phyloP scores from a whole-genome alignment of 1,139 yeast species.

The Pneumocystis sp. region DNA sequence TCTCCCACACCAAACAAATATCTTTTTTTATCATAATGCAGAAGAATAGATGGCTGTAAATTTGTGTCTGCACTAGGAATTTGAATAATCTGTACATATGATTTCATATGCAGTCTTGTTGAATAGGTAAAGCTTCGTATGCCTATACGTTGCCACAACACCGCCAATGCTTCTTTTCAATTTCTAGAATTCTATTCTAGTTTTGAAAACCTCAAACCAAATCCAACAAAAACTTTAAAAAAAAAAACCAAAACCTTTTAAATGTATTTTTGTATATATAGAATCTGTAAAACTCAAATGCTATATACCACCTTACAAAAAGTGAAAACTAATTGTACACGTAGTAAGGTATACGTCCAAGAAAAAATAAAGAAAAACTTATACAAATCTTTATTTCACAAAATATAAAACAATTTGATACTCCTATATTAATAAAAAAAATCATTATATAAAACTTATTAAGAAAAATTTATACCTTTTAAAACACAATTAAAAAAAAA shows the following conservation, averaged over 20 bases:
- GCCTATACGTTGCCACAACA: not conserved
- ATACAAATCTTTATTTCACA: not conserved
- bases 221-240: not conserved
- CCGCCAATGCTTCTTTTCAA: not conserved
- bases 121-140: not conserved
- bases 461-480: not conserved
- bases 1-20: constrained; percentile 10
- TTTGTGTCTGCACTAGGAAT: constrained; percentile 5
- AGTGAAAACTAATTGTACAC: not conserved
- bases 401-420: not conserved
- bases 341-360: too few relatives aligned
- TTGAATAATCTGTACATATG: not conserved
- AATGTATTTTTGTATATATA: not conserved
- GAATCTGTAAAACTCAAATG: too few relatives aligned
- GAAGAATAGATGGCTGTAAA: constrained; percentile 5
- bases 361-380: too few relatives aligned
- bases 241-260: not conserved
- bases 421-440: not conserved
- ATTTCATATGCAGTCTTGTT: not conserved
- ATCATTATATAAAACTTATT: not conserved
- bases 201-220: not conserved
- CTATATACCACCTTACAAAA: not conserved
- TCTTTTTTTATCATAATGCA: constrained; percentile 7
- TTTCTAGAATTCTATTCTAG: not conserved
- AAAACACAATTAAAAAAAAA: not conserved